A percentile compares a stretch with the other conserved stretches of the same genome.
Conservation (phyloP, 148 eudicot genomes). For the Rheum nobile region DNA sequence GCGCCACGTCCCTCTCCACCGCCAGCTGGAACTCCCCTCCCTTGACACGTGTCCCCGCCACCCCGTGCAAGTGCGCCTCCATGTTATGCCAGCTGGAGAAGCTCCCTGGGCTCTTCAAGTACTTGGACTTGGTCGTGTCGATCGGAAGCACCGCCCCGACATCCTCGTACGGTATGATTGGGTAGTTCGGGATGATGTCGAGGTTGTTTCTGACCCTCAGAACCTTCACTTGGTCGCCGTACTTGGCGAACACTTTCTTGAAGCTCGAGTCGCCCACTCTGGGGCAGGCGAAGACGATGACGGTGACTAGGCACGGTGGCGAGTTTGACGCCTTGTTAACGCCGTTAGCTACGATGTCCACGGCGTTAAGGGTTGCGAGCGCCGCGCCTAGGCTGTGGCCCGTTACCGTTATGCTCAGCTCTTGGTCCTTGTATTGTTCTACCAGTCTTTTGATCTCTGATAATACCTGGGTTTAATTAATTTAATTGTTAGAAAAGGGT, state of each 20-base stretch:
- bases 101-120: slow-evolving; percentile 41
- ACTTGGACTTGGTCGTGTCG: slow-evolving; percentile 44
- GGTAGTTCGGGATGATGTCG: slow-evolving; percentile 49
- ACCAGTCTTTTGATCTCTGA: slow-evolving; percentile 35
- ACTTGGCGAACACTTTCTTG: slow-evolving; percentile 13
- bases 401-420: slow-evolving; percentile 39
- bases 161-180: slow-evolving; percentile 38
- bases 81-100: slow-evolving; percentile 47
- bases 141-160: slow-evolving; percentile 46
- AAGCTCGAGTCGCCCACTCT: slow-evolving; percentile 51
- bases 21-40: slow-evolving; percentile 43
- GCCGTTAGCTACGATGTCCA: slow-evolving; percentile 45
- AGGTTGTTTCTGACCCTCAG: slow-evolving; percentile 31
- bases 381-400: slow-evolving; percentile 64
- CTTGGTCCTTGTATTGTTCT: slow-evolving; percentile 41
- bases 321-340: slow-evolving; percentile 20
- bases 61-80: slow-evolving; percentile 70
- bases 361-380: slow-evolving; percentile 42
- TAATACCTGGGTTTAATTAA: slow-evolving; percentile 27
- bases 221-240: slow-evolving; percentile 19
- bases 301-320: slow-evolving; percentile 36
- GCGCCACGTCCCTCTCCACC: slow-evolving; percentile 43
- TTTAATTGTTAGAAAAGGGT: too few relatives aligned
- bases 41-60: slow-evolving; percentile 50
- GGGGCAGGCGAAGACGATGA: slow-evolving; percentile 24